Conservation (phyloP, 2,329 filamentous ascomycete species). For the Microcyclosporella mali region DNA sequence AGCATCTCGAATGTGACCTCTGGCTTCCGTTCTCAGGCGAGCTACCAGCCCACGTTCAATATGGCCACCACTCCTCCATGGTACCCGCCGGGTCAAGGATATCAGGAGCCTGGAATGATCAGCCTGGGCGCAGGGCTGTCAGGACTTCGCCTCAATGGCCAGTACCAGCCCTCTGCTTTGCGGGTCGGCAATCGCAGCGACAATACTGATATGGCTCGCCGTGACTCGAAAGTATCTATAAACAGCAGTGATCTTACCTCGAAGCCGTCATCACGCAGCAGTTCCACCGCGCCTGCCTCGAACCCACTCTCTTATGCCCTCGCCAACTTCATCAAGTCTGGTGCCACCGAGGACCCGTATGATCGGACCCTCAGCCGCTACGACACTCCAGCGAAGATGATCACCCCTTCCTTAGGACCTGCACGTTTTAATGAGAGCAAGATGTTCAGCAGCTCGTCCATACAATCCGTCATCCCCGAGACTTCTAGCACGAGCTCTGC, state of each 20-base stretch:
- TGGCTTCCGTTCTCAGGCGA: conserved; percentile 2
- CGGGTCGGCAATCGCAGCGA: not conserved
- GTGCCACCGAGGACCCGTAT: conserved; percentile 15
- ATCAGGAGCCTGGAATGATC: not conserved
- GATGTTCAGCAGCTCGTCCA: conserved; percentile 1
- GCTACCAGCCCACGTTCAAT: too few relatives aligned
- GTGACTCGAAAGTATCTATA: too few relatives aligned
- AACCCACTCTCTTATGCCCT: conserved; percentile 4
- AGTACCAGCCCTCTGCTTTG: not conserved
- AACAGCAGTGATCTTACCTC: not conserved
- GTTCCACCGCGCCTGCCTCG: not conserved
- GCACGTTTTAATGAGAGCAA: conserved; percentile 20
- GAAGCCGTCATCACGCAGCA: not conserved
- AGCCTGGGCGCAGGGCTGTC: conserved; percentile 2
- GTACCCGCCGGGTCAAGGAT: not conserved
- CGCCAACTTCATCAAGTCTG: conserved; percentile 12
- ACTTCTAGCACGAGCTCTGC: not conserved
- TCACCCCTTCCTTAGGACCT: conserved; percentile 18
- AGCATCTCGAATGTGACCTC: conserved; percentile 10
- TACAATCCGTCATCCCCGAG: not conserved
- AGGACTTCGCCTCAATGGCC: too few relatives aligned
- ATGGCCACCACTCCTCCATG: not conserved
- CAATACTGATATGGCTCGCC: too few relatives aligned
- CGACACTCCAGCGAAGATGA: conserved; percentile 6
- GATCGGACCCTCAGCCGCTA: conserved; percentile 12